phyloP scores from a whole-genome alignment of 1,284 basidiomycete genomes.

The Cutaneotrichosporon daszewskae region DNA sequence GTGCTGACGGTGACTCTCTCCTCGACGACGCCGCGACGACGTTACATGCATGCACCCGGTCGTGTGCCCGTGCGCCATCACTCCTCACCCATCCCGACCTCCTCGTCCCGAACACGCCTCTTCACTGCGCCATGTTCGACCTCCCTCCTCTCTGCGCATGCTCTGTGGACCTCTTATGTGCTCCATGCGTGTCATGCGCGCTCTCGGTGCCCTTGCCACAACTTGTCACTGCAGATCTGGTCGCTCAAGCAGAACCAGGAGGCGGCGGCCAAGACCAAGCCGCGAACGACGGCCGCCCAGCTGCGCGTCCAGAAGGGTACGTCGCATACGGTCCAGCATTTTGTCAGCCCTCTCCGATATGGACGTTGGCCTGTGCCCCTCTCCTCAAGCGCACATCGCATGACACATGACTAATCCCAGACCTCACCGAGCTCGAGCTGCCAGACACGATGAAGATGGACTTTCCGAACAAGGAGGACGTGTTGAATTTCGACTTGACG shows the following conservation, averaged over 20 bases:
- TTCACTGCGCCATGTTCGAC: too few species aligned
- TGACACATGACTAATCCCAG: slow-evolving; percentile 51
- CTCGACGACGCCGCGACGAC: background rate
- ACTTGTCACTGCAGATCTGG: slow-evolving; percentile 65
- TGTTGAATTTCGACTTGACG: slow-evolving; percentile 91
- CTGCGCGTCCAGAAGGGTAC: slow-evolving; percentile 96
- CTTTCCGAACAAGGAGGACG: slow-evolving; percentile 84
- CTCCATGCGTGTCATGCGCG: too few species aligned
- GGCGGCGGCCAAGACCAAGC: slow-evolving; percentile 87
- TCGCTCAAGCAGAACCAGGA: slow-evolving; percentile 93
- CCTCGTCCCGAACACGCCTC: too few species aligned
- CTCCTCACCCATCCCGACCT: background rate
- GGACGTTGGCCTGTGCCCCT: too few species aligned
- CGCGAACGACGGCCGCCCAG: slow-evolving; percentile 94
- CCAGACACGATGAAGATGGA: slow-evolving; percentile 93
- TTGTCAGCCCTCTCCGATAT: too few species aligned
- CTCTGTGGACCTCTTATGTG: background rate
- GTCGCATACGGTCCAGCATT: slow-evolving; percentile 18
- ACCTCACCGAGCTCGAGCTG: slow-evolving; percentile 92
- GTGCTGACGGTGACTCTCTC: slow-evolving; percentile 4
- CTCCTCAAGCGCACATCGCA: too few species aligned
- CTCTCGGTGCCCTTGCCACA: too few species aligned
- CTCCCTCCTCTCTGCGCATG: background rate
- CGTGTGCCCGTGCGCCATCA: background rate
- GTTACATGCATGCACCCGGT: background rate